Conservation (phyloP, 192 early-diverging fungal species). For the Rhizophagus sp. region DNA sequence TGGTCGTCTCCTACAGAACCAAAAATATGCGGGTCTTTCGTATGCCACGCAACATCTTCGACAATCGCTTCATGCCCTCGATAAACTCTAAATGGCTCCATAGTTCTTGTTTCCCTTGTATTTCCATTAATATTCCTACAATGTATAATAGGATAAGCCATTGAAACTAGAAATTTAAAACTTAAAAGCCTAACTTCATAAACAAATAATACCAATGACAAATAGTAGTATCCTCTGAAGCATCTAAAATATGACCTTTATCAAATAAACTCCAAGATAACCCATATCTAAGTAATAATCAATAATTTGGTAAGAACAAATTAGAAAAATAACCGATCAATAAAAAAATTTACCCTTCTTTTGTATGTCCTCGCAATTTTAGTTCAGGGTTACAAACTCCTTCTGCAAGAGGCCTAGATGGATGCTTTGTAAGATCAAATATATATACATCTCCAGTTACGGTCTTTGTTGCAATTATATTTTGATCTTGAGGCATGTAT, state of each 20-base stretch:
- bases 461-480: conserved; percentile 95
- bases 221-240: conserved; percentile 89
- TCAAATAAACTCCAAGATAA: conserved; percentile 86
- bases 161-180: not conserved
- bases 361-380: conserved; percentile 81
- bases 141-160: not conserved
- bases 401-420: conserved; percentile 72
- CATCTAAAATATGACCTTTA: conserved; percentile 84
- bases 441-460: conserved; percentile 91
- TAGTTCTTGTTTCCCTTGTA: conserved; percentile 70
- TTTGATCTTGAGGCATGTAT: conserved; percentile 94
- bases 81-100: conserved; percentile 82
- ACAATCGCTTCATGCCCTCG: conserved; percentile 88
- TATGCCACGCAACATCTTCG: conserved; percentile 96
- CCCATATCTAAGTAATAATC: conserved; percentile 65
- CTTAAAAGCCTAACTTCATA: not conserved
- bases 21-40: conserved; percentile 81
- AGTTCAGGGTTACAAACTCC: conserved; percentile 86
- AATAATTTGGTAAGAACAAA: not conserved
- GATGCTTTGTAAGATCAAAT: conserved; percentile 93
- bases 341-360: conserved; percentile 76
- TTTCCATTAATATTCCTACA: conserved; percentile 79
- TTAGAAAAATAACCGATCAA: not conserved
- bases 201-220: conserved; percentile 67
- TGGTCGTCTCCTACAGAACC: conserved; percentile 97